Conservation (phyloP, 345 rosid species). For the Melaleuca quinquenervia region DNA sequence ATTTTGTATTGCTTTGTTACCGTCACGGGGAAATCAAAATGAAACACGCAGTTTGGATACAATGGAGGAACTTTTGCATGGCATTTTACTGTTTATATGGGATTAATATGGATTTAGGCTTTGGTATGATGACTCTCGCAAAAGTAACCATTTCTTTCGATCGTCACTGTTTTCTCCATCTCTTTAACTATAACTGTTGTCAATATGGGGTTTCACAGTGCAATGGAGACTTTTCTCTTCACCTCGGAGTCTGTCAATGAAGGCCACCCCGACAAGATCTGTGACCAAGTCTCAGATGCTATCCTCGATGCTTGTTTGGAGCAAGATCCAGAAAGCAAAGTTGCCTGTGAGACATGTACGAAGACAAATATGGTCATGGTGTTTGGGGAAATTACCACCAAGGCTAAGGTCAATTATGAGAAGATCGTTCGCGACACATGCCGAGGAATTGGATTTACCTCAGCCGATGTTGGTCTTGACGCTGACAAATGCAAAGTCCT, state of each 20-base stretch:
- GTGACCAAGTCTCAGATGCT: constrained; percentile 13
- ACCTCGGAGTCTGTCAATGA: constrained; percentile 15
- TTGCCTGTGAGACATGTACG: constrained; percentile 15
- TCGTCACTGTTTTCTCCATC: background rate
- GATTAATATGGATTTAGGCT: background rate
- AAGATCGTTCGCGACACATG: constrained; percentile 13
- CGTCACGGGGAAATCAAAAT: background rate
- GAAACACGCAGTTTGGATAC: background rate
- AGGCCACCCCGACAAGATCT: constrained; percentile 17
- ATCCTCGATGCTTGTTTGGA: constrained; percentile 17
- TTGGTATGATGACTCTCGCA: background rate
- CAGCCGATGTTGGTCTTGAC: constrained; percentile 7
- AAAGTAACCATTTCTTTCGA: background rate
- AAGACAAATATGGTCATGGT: constrained; percentile 18
- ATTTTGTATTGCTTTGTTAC: background rate
- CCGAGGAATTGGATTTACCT: constrained; percentile 11
- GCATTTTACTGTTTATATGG: background rate
- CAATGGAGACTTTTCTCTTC: constrained; percentile 15
- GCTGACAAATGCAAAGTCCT: constrained; percentile 14
- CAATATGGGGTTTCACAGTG: background rate
- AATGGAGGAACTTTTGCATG: background rate
- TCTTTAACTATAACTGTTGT: background rate
- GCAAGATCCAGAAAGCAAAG: constrained; percentile 16
- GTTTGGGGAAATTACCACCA: constrained; percentile 17
- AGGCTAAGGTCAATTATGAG: constrained; percentile 18